Evolutionary conservation across 345 rosid species (phyloP).

Genomic region (Citrus inodora): DNA sequence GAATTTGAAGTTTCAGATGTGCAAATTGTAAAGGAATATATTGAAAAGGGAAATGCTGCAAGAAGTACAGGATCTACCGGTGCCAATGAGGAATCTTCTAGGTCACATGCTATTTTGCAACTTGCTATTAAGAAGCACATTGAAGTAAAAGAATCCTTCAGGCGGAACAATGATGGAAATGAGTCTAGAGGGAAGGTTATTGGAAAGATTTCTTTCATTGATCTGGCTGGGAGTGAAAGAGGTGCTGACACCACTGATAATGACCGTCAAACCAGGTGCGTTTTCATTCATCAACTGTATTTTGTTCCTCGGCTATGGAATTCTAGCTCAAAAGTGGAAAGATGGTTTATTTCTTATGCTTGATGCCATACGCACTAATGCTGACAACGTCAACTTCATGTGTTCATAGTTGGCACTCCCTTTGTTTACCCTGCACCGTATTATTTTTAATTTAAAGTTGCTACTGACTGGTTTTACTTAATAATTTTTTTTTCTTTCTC

Average conservation of each 20-base stretch:
- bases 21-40: slow-evolving; percentile 89
- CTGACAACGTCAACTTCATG: background rate
- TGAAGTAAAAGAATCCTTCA: slow-evolving; percentile 70
- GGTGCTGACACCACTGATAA: slow-evolving; percentile 99
- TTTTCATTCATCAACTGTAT: background rate
- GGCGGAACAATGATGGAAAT: slow-evolving; percentile 70
- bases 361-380: background rate
- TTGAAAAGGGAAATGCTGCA: slow-evolving; percentile 88
- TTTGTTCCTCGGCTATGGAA: background rate
- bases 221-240: slow-evolving; percentile 99
- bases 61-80: slow-evolving; percentile 98
- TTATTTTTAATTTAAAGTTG: background rate
- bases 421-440: background rate
- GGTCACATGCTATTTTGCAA: slow-evolving; percentile 98
- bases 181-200: slow-evolving; percentile 81
- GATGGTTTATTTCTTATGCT: background rate
- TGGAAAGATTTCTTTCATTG: slow-evolving; percentile 96
- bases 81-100: slow-evolving; percentile 97
- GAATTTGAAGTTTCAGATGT: slow-evolving; percentile 95
- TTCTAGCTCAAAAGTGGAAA: background rate
- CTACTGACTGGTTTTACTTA: background rate
- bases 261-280: slow-evolving; percentile 95
- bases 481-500: background rate
- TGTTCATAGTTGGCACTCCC: background rate
- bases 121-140: slow-evolving; percentile 84